These are phyloP conservation scores for Solanum tarapatanum DNA, from an alignment of 257 asterid genomes.

Conservation along the genomic window DNA sequence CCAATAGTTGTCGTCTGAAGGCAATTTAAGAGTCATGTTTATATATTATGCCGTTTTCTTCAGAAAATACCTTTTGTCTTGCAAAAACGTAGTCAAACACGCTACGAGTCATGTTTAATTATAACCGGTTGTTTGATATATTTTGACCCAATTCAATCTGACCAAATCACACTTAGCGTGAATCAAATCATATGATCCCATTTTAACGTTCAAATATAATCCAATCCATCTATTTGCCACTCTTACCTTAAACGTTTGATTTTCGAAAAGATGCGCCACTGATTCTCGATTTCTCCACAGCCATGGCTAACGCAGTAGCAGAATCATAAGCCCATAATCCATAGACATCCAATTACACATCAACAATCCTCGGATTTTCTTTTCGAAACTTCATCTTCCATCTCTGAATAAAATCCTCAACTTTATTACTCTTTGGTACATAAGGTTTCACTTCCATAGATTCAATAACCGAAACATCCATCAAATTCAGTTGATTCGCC, in stretches of 20 bases:
- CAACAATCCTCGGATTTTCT: not conserved
- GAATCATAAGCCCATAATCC: constrained; percentile 47
- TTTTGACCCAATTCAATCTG: too few species aligned
- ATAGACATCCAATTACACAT: constrained; percentile 10
- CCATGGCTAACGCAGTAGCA: constrained; percentile 34
- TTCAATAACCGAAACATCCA: not conserved
- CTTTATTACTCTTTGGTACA: constrained; percentile 14
- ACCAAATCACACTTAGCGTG: too few species aligned
- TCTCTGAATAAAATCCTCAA: constrained; percentile 9
- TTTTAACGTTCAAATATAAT: not conserved
- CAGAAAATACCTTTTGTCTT: too few species aligned
- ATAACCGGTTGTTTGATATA: too few species aligned
- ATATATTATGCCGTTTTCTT: too few species aligned
- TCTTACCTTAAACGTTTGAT: constrained; percentile 3
- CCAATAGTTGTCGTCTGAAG: too few species aligned
- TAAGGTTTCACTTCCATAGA: constrained; percentile 14
- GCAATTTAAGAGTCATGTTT: too few species aligned
- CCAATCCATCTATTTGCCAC: not conserved
- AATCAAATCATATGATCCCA: too few species aligned
- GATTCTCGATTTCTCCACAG: constrained; percentile 18
- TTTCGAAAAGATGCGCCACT: not conserved
- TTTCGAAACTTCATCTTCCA: constrained; percentile 16
- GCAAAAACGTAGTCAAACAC: too few species aligned
- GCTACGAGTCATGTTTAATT: too few species aligned
- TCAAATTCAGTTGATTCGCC: constrained; percentile 1